Conservation (phyloP, 2,329 filamentous ascomycete genomes). For the Thelonectria rubi region DNA sequence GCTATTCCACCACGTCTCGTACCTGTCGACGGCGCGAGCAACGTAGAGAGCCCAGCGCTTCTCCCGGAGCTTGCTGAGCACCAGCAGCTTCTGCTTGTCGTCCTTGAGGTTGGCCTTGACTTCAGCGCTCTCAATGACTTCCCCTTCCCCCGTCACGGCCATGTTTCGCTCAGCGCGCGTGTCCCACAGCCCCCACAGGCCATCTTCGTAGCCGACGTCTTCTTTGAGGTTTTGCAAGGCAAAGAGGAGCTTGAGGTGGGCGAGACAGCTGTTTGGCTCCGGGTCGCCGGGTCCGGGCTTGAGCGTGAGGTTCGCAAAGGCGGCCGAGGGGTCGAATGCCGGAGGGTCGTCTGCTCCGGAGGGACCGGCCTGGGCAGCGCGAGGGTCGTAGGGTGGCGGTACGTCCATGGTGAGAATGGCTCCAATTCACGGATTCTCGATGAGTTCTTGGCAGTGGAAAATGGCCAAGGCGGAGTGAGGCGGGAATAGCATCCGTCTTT, state of each 20-base stretch:
- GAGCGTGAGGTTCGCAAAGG: conserved; percentile 31
- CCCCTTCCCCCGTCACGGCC: conserved; percentile 20
- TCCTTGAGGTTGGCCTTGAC: conserved; percentile 35
- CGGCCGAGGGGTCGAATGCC: conserved; percentile 16
- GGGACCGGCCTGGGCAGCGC: neutral
- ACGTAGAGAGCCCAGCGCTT: conserved; percentile 75
- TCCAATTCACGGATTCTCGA: neutral
- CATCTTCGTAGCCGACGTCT: conserved; percentile 65
- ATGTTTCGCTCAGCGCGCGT: conserved; percentile 43
- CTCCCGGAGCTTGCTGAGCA: conserved; percentile 64
- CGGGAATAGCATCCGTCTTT: conserved; percentile 3
- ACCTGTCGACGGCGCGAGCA: conserved; percentile 69
- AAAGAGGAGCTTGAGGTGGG: conserved; percentile 72
- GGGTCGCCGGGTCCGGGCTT: conserved; percentile 20
- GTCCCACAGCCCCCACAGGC: conserved; percentile 67
- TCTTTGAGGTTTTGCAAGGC: conserved; percentile 70
- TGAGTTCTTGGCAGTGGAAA: neutral
- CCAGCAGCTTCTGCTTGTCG: conserved; percentile 29
- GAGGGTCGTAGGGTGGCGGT: conserved; percentile 17
- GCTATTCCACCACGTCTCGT: conserved; percentile 65
- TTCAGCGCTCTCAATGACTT: conserved; percentile 21
- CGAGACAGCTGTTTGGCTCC: conserved; percentile 34
- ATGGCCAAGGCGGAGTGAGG: neutral
- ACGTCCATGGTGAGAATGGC: neutral
- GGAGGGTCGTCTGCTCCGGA: neutral